These are phyloP conservation scores for Colletotrichum limetticola DNA, from an alignment of 2,329 filamentous ascomycete genomes.

Conservation along the genomic window DNA sequence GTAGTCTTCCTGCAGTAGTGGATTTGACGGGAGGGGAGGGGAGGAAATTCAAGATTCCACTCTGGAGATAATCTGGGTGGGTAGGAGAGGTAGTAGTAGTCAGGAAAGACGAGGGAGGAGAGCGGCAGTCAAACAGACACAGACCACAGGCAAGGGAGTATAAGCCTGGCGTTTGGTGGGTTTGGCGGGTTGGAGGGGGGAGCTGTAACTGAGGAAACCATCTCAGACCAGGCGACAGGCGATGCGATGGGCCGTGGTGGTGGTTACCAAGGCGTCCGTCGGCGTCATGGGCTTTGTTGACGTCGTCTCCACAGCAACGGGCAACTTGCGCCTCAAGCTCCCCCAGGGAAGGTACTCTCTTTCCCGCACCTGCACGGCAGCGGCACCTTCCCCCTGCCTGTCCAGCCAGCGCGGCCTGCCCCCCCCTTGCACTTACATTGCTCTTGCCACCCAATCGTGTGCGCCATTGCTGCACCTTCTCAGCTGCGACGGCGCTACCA, in stretches of 20 bases:
- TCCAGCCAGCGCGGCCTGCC: too few relatives aligned
- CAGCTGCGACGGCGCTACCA: neutral
- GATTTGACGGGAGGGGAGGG: constrained; percentile 32
- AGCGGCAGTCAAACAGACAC: constrained; percentile 1
- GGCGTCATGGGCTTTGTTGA: constrained; percentile 44
- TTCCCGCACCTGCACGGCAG: neutral
- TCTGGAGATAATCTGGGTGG: constrained; percentile 31
- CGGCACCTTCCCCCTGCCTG: neutral
- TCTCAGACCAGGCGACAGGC: constrained; percentile 8
- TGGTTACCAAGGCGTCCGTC: constrained; percentile 35
- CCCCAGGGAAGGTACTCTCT: too few relatives aligned
- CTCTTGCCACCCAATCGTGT: neutral
- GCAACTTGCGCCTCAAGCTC: neutral
- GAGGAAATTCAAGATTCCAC: constrained; percentile 36
- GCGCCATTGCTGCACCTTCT: neutral
- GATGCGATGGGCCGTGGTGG: constrained; percentile 33
- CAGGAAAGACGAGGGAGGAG: constrained; percentile 3
- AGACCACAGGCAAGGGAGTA: constrained; percentile 21
- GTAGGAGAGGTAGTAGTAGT: constrained; percentile 28
- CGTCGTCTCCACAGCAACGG: constrained; percentile 47
- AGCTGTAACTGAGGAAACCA: constrained; percentile 41
- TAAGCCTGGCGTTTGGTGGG: constrained; percentile 17
- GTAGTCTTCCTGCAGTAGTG: constrained; percentile 33
- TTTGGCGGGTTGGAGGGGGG: constrained; percentile 18
- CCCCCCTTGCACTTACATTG: neutral